Evolutionary conservation across 1,139 yeast genomes (phyloP).

Genomic region (Diutina rugosa): DNA sequence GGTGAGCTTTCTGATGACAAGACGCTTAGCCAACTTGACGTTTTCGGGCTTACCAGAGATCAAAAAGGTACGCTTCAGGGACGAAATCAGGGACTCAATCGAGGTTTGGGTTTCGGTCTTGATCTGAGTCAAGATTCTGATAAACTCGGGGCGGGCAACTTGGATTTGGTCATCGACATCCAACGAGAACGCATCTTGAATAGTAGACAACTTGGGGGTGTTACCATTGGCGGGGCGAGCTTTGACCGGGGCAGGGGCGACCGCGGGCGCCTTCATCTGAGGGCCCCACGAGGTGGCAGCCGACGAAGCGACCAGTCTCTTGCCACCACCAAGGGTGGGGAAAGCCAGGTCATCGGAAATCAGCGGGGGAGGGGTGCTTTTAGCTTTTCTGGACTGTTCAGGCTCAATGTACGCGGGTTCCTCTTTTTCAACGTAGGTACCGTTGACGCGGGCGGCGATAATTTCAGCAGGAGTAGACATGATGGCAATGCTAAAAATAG

Average conservation of each 20-base stretch:
- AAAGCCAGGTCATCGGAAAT: constrained; percentile 44
- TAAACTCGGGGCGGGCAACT: constrained; percentile 50
- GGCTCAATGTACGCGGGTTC: constrained; percentile 4
- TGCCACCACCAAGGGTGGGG: constrained; percentile 53
- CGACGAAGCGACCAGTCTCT: constrained; percentile 10
- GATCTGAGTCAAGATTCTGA: constrained; percentile 49
- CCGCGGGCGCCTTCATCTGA: constrained; percentile 19
- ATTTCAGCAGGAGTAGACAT: constrained; percentile 55
- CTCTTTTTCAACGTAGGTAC: constrained; percentile 12
- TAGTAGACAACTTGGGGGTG: constrained; percentile 16
- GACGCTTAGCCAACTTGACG: constrained; percentile 63
- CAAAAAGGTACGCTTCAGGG: constrained; percentile 75
- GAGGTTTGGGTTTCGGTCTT: constrained; percentile 51
- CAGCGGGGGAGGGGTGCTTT: neutral
- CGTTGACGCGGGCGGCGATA: constrained; percentile 39
- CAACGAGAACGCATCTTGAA: constrained; percentile 66
- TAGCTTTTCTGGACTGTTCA: constrained; percentile 14
- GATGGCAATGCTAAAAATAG: constrained; percentile 4
- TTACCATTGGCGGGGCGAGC: constrained; percentile 3
- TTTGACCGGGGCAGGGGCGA: constrained; percentile 10
- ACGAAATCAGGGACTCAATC: constrained; percentile 78
- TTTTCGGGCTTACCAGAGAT: constrained; percentile 64
- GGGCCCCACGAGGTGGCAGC: constrained; percentile 21
- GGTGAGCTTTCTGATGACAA: constrained; percentile 64
- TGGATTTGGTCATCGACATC: constrained; percentile 55